Evolutionary conservation across 495 filamentous ascomycete genomes (phyloP).

Genomic region (Penicillium samsonianum): DNA sequence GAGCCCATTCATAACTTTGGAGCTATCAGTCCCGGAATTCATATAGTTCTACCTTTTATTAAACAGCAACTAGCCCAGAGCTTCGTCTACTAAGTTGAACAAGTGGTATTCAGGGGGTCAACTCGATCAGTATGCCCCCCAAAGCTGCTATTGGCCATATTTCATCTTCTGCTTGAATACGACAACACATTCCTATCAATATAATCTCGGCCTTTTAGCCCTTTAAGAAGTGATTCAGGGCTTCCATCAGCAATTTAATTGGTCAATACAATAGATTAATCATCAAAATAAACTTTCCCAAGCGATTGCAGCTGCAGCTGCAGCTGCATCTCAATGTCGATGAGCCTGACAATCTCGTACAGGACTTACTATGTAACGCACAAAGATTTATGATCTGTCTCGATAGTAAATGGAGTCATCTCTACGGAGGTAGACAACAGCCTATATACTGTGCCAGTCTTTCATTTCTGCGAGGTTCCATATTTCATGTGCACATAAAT

Average conservation of each 20-base stretch:
- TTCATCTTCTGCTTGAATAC: no score
- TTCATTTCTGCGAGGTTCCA: not conserved
- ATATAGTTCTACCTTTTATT: not conserved
- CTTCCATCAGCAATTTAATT: not conserved
- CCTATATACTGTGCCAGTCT: not conserved
- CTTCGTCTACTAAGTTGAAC: not conserved
- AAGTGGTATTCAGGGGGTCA: not conserved
- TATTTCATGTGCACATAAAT: not conserved
- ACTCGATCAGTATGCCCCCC: not conserved
- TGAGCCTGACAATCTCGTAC: not conserved
- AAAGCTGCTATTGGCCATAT: not conserved
- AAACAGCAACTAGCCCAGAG: not conserved
- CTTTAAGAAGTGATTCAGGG: not conserved
- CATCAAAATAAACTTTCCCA: not conserved
- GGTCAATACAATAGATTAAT: not conserved
- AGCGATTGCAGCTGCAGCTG: no score
- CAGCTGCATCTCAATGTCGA: not conserved
- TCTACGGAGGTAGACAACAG: not conserved
- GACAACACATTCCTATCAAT: not conserved
- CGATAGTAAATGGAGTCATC: not conserved
- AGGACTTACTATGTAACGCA: not conserved
- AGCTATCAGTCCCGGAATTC: not conserved
- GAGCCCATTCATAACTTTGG: not conserved
- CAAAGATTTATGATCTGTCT: not conserved
- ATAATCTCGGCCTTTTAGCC: not conserved